Base-by-base conservation (phyloP, 441 rosid genomes). In the Geranium incanum region DNA sequence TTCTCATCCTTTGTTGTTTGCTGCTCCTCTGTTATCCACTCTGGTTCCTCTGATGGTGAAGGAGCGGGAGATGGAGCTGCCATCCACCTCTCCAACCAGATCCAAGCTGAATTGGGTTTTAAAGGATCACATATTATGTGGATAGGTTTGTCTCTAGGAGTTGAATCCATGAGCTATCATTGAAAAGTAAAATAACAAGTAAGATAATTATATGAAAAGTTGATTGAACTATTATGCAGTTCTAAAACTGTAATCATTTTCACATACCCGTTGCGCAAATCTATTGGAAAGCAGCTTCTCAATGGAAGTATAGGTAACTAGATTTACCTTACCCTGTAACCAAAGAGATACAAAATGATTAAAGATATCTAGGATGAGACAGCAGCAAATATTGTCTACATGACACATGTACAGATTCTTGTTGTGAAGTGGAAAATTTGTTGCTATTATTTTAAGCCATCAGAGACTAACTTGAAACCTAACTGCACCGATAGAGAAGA, bases 41-140 rank as follows among this genome's bases (percentile, higher is more conserved):
- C 84, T 36, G 80, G 70, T 62, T 80, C 71, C 7, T 75, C 74
- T 19, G 85, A 70, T 74, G 84, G 87, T 57, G 70, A 63, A 3
- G 68, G 72, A 62, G 86, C 86, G 15, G 83, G 70, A 33, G 86
- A 80, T 11, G 87, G 81, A 69, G 63, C 63, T 15, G 90, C 74
- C 97, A 88, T 88, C 99, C 99, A 92, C 74, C 99, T 84, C 87
- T 92, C 98, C 84, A 95, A 79, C 98, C 98, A 95, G 77, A 75
- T 83, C 99, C 99, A 95, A 73, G 91, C 84, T 77, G 93, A 85
- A 76, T 86, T 86, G 39, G 88, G 89, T 69, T 89, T 87, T 33
- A 85, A 83, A 72, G 91, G 79, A 83, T 95, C 97, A 74, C 97
- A 90, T 79, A 92, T 95, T 76, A 95, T 82, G 75, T 63, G 75